Base-by-base conservation (phyloP, 2,329 filamentous ascomycete species). In the Rutstroemia sp. region DNA sequence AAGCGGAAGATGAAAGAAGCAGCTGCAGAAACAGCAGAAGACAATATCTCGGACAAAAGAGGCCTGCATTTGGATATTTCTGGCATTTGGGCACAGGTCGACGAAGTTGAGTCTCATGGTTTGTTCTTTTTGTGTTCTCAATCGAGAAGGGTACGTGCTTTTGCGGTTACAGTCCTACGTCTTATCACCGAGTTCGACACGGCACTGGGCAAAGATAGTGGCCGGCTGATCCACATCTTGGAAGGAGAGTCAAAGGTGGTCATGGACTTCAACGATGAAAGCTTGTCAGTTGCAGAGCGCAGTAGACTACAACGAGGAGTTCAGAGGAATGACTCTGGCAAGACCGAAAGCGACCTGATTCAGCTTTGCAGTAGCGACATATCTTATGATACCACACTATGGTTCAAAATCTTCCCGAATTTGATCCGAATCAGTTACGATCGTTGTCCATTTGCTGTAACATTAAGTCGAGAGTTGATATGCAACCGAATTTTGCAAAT, bases 381-480 rank as follows among this genome's bases (percentile, higher is more conserved):
- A 25, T 90, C 91, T 0, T 96, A 97, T 66, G 94, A 99, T 69
- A 87, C 90, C 2, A 95, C 92, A 0, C 75, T 99, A 12, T 99
- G 94, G 94, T 95, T 94, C 73, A 99, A 97, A 68, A 87, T 97
- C 17, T 99, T 99, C 66, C 95, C 94, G 3, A 97, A 96, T 66
- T 79, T 99, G 34, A 88, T 99, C 56, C 84, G 90, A 10, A 87
- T 95, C 63, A 90, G 91, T 57, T 95, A 90, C 67, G 89, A 96
- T 63, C 87, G 87, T 58, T 99, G 92, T 65, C 89, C 90, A 0
- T 92, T 95, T 65, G 91, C 92, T 2, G 89, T 97, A 36, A 92
- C 89, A 0, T 82, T 97, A 48, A 91, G 90, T 25, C 83, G 95
- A 58, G 92, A 97, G 67, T 82, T 96, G 57, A 88, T 99, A 45